Percentiles rank a stretch among this genome's conserved stretches.
Conservation (phyloP, 805 yeast genomes). For the Suhomyces vadensis region DNA sequence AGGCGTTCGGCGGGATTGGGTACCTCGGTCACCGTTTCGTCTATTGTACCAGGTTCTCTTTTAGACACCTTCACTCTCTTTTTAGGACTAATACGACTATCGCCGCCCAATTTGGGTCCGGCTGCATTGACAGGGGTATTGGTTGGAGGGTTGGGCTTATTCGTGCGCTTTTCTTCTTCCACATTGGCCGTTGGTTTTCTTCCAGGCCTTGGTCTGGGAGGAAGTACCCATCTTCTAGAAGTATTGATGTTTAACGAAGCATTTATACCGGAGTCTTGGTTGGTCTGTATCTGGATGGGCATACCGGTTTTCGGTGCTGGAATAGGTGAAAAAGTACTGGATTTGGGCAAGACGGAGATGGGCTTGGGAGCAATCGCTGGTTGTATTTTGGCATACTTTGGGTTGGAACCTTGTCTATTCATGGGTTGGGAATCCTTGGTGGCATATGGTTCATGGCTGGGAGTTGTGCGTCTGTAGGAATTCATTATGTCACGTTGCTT, state of each 20-base stretch:
- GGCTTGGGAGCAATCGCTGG: slow-evolving; percentile 44
- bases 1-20: too few relatives aligned
- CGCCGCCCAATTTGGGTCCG: too few relatives aligned
- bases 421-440: neutral
- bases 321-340: slow-evolving; percentile 19
- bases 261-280: slow-evolving; percentile 12
- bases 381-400: slow-evolving; percentile 37
- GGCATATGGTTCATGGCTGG: neutral
- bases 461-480: neutral
- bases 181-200: slow-evolving; percentile 31
- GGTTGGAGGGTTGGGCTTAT: neutral
- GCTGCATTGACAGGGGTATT: too few relatives aligned
- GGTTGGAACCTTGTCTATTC: slow-evolving; percentile 1
- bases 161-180: slow-evolving; percentile 3
- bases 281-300: slow-evolving; percentile 15
- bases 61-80: slow-evolving; percentile 14
- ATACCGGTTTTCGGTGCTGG: slow-evolving; percentile 18
- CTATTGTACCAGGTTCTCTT: neutral
- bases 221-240: slow-evolving; percentile 41
- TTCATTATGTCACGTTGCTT: neutral
- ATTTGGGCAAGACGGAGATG: slow-evolving; percentile 31
- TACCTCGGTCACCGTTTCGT: neutral
- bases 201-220: slow-evolving; percentile 45
- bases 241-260: slow-evolving; percentile 35
- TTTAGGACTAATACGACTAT: slow-evolving; percentile 11